A percentile compares a stretch with the other conserved stretches of the same genome.
Conservation (phyloP, 2,329 filamentous ascomycete genomes). For the Fusarium circinatum region DNA sequence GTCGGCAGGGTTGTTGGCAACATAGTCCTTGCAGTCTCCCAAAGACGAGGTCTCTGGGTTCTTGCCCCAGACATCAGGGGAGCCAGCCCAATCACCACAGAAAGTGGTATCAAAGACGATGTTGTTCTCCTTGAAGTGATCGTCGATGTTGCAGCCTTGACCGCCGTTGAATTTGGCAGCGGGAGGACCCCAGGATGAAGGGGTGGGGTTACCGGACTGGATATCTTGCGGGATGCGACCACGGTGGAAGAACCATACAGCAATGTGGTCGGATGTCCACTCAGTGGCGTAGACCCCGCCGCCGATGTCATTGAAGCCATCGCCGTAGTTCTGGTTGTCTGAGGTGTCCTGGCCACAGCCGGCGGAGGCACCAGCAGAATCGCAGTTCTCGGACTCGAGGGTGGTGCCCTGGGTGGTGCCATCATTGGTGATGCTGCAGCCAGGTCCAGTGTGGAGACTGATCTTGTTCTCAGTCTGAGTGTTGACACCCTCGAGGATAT, state of each 20-base stretch:
- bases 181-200: conserved; percentile 75
- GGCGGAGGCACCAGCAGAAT: conserved; percentile 59
- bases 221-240: conserved; percentile 72
- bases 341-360: conserved; percentile 69
- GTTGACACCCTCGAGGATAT: conserved; percentile 84
- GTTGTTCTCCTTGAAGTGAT: conserved; percentile 76
- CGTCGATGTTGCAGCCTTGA: conserved; percentile 75
- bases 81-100: conserved; percentile 88
- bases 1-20: conserved; percentile 73
- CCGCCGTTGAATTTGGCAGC: conserved; percentile 73
- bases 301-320: conserved; percentile 74
- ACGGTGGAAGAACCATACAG: conserved; percentile 85
- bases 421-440: conserved; percentile 66
- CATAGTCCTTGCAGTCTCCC: conserved; percentile 78
- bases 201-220: conserved; percentile 67
- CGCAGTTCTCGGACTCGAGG: conserved; percentile 66
- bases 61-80: conserved; percentile 64
- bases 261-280: conserved; percentile 79
- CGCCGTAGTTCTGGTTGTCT: conserved; percentile 68
- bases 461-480: conserved; percentile 66
- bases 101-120: conserved; percentile 87
- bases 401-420: conserved; percentile 59
- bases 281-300: conserved; percentile 80
- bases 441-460: conserved; percentile 73
- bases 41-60: conserved; percentile 68